A percentile compares a stretch with the other conserved stretches of the same genome.
These are phyloP conservation scores for Phytophthora sp. DNA, from an alignment of 352 stramenopile genomes.

Conservation along the genomic window DNA sequence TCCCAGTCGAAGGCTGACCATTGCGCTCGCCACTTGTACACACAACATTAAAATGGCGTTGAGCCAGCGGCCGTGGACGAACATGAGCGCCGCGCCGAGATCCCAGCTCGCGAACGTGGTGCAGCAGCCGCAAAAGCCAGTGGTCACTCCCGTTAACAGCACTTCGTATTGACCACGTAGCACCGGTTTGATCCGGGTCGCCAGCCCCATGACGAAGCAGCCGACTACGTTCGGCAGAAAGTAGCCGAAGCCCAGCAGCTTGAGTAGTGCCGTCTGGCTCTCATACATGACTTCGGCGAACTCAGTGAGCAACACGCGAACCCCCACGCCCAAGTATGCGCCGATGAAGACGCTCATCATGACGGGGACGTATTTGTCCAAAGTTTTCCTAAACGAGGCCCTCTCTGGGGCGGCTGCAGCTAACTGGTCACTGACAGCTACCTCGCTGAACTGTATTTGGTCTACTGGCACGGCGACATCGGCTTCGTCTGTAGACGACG, in stretches of 20 bases:
- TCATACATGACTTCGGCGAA: conserved; percentile 44
- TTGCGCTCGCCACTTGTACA: conserved; percentile 54
- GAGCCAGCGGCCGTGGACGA: conserved; percentile 54
- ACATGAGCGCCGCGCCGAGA: conserved; percentile 51
- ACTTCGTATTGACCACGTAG: conserved; percentile 53
- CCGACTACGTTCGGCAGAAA: conserved; percentile 66
- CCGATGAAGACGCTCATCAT: conserved; percentile 49
- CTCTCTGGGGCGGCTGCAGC: conserved; percentile 1
- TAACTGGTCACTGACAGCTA: conserved; percentile 14
- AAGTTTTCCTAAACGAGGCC: conserved; percentile 5
- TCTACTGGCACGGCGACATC: conserved; percentile 28
- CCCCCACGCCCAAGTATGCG: conserved; percentile 55
- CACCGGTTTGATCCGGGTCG: conserved; percentile 48
- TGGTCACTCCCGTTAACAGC: conserved; percentile 60
- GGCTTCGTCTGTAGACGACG: conserved; percentile 39
- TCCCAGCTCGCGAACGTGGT: conserved; percentile 76
- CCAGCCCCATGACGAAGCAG: conserved; percentile 72
- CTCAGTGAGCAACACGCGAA: conserved; percentile 58
- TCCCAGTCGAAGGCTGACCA: conserved; percentile 50
- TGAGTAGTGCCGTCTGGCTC: conserved; percentile 50
- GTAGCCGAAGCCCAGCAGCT: conserved; percentile 57
- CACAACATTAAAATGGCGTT: conserved; percentile 55
- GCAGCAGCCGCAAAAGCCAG: conserved; percentile 73
- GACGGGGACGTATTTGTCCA: conserved; percentile 45
- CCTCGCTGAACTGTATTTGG: conserved; percentile 18